Percentiles rank a stretch among this genome's conserved stretches.
phyloP scores from a whole-genome alignment of 2,329 filamentous ascomycete genomes.

The Trichophyton schoenleinii region DNA sequence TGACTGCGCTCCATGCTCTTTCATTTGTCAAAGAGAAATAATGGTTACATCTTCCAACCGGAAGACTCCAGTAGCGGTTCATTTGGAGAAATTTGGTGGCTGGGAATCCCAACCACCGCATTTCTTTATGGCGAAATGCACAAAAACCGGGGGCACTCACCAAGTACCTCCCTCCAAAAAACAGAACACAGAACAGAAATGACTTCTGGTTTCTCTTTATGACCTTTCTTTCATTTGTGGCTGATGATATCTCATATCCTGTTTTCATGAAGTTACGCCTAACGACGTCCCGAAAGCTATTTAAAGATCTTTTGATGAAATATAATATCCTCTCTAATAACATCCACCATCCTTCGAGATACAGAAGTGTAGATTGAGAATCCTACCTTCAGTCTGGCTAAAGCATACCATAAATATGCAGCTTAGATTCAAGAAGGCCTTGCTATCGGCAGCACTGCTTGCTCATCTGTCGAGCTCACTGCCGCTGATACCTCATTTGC shows the following conservation, averaged over 20 bases:
- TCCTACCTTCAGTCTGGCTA: background rate
- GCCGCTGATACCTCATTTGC: background rate
- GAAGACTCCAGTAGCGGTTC: background rate
- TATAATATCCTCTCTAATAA: background rate
- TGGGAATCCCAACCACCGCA: slow-evolving; percentile 10
- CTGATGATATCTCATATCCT: background rate
- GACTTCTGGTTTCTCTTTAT: background rate
- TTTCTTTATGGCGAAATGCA: background rate
- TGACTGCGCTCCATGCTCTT: background rate
- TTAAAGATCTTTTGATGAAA: background rate
- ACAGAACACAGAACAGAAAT: background rate
- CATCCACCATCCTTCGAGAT: background rate
- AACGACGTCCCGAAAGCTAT: background rate
- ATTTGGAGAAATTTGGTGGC: slow-evolving; percentile 3
- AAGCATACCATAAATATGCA: background rate
- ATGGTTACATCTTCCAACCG: background rate
- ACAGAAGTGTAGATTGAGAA: background rate
- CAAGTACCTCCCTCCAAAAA: background rate
- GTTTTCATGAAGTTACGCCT: background rate
- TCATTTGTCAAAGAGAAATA: background rate
- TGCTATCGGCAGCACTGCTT: background rate
- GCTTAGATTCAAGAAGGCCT: background rate
- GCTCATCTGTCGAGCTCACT: background rate
- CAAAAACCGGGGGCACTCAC: slow-evolving; percentile 4
- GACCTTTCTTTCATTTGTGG: background rate